Evolutionary conservation across 2,329 filamentous ascomycete species (phyloP), one percentile per base, ranked within the genome.

Genomic region (Saccharata proteae): DNA sequence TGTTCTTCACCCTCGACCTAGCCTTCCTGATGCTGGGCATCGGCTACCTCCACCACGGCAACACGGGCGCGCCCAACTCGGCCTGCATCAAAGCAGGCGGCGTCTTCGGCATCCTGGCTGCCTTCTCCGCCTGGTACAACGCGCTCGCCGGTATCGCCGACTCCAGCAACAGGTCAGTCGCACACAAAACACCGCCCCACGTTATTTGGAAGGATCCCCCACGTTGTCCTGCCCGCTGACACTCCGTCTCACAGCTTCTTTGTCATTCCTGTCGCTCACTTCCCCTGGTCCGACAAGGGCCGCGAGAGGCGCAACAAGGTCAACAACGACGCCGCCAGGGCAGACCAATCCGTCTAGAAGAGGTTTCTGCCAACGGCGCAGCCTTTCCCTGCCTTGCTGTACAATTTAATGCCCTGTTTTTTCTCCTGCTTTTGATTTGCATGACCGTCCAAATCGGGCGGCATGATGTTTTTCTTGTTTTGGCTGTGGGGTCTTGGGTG

Each of bases 191-290:
- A n/a, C n/a, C n/a, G n/a, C n/a, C n/a, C n/a, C n/a, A n/a, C n/a
- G n/a, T n/a, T n/a, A n/a, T 10, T 25, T 16, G 18, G n/a, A 7
- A 5, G 24, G 5, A 3, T 11, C 12, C 9, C 13, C 10, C 10
- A 12, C 15, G 10, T 10, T 26, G 14, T n/a, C 12, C 5, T 18
- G 25, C 11, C 8, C 34, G 22, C 40, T 48, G 29, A 47, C 30
- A 16, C 6, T 9, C 15, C 13, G 6, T 24, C 17, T 13, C 34
- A 38, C 48, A 90, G 83, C 65, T 93, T 93, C 75, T 90, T 93
- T 67, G 69, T 90, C 56, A 74, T 93, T 39, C 88, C 86, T 30
- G 85, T 94, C 40, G 77, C 80, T 47, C 85, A 93, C 67, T 92
- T 94, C 69, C 88, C 86, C 32, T 94, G 88, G 88, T 88, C 81